Conservation (phyloP, 768 basidiomycete genomes). For the Hydnum rufescens region DNA sequence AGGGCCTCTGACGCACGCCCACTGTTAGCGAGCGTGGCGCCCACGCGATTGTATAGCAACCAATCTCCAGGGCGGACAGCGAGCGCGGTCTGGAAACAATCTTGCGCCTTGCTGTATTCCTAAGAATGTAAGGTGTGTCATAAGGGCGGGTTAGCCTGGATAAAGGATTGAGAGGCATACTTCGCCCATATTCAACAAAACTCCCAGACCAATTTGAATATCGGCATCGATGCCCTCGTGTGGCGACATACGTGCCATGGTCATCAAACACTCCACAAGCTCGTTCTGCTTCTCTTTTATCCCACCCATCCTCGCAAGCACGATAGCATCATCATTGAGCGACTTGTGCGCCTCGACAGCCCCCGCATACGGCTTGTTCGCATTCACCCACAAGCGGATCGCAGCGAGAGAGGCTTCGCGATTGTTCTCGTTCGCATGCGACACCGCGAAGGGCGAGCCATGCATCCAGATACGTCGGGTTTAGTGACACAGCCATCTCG, state of each 20-base stretch:
- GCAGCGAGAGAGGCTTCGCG: slow-evolving; percentile 54
- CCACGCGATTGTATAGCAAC: slow-evolving; percentile 81
- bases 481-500: slow-evolving; percentile 56
- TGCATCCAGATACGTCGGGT: slow-evolving; percentile 51
- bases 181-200: slow-evolving; percentile 82
- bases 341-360: slow-evolving; percentile 25
- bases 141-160: neutral
- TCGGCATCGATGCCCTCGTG: slow-evolving; percentile 67
- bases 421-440: slow-evolving; percentile 76
- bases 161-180: slow-evolving; percentile 21
- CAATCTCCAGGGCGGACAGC: slow-evolving; percentile 81
- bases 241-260: slow-evolving; percentile 45
- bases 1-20: slow-evolving; percentile 64
- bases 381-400: slow-evolving; percentile 65
- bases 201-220: slow-evolving; percentile 77
- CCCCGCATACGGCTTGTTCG: slow-evolving; percentile 34
- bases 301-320: slow-evolving; percentile 23
- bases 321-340: slow-evolving; percentile 16
- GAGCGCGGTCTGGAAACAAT: slow-evolving; percentile 83
- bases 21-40: slow-evolving; percentile 86
- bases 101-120: slow-evolving; percentile 83
- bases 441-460: slow-evolving; percentile 86
- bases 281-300: slow-evolving; percentile 17
- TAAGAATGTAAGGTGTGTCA: slow-evolving; percentile 16
- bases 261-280: slow-evolving; percentile 61